Evolutionary conservation across 2,329 filamentous ascomycete species (phyloP).

Genomic region (Fusarium veterinarium): DNA sequence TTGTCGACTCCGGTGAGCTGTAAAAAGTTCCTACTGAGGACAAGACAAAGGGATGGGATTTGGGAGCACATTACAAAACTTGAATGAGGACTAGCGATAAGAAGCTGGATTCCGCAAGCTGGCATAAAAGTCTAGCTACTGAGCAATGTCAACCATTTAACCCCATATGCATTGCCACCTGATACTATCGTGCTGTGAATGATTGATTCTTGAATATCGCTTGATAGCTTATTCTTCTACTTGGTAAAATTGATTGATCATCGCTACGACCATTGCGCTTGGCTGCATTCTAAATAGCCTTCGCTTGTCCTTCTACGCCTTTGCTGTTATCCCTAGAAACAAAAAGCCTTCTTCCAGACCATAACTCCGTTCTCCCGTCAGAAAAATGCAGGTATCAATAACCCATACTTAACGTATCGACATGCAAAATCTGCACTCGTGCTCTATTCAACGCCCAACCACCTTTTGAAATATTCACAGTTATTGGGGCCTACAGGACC

Average conservation of each 20-base stretch:
- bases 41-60: conserved; percentile 21
- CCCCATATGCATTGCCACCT: conserved; percentile 2
- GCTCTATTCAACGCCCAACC: conserved; percentile 69
- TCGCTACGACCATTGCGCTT: conserved; percentile 9
- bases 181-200: background rate
- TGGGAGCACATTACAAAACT: conserved; percentile 35
- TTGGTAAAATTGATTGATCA: conserved; percentile 2
- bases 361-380: conserved; percentile 40
- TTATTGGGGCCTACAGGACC: conserved; percentile 90
- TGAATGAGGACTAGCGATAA: conserved; percentile 34
- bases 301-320: conserved; percentile 40
- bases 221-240: background rate
- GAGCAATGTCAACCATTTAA: conserved; percentile 39
- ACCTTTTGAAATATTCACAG: conserved; percentile 91
- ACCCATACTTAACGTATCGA: background rate
- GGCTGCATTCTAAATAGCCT: conserved; percentile 20
- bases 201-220: background rate
- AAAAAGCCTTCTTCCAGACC: conserved; percentile 25
- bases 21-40: conserved; percentile 48
- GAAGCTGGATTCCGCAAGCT: conserved; percentile 31
- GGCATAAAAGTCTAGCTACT: conserved; percentile 27
- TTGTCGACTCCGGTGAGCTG: conserved; percentile 63
- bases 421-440: conserved; percentile 14
- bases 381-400: conserved; percentile 8
- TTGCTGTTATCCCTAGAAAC: conserved; percentile 38